Evolutionary conservation across 441 rosid genomes (phyloP).

Genomic region (Jatropha podagrica): DNA sequence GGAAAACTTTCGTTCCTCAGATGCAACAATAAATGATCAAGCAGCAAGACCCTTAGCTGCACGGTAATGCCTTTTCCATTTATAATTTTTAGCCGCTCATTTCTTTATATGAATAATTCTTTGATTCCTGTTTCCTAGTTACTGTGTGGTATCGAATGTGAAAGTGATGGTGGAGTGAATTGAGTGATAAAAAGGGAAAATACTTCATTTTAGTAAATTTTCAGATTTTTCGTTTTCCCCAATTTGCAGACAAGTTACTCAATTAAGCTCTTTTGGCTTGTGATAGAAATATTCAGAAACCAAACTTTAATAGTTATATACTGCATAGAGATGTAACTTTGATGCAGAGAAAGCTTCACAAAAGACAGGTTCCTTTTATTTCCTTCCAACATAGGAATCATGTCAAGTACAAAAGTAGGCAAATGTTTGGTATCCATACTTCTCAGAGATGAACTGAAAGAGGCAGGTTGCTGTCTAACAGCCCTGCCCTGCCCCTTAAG

Average conservation of each 20-base stretch:
- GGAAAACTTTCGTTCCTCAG: constrained; percentile 35
- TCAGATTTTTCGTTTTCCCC: background rate
- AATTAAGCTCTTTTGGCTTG: background rate
- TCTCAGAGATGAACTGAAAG: background rate
- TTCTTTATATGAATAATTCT: background rate
- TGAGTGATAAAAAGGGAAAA: background rate
- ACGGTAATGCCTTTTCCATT: constrained; percentile 41
- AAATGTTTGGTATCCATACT: background rate
- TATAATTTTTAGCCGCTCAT: background rate
- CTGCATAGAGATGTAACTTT: background rate
- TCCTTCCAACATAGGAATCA: background rate
- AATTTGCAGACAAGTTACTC: background rate
- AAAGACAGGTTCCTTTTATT: background rate
- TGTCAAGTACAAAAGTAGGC: background rate
- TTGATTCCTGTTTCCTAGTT: background rate
- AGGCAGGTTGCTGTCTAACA: background rate
- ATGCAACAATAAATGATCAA: constrained; percentile 37
- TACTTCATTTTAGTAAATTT: background rate
- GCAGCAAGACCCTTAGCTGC: constrained; percentile 43
- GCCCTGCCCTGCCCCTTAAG: background rate
- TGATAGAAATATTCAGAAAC: background rate
- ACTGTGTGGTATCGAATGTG: too few species aligned
- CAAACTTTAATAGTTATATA: background rate
- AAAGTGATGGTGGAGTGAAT: background rate
- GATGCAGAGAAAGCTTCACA: background rate